These are phyloP conservation scores for Globisporangium spinosum DNA, from an alignment of 352 stramenopile species.

Conservation along the genomic window DNA sequence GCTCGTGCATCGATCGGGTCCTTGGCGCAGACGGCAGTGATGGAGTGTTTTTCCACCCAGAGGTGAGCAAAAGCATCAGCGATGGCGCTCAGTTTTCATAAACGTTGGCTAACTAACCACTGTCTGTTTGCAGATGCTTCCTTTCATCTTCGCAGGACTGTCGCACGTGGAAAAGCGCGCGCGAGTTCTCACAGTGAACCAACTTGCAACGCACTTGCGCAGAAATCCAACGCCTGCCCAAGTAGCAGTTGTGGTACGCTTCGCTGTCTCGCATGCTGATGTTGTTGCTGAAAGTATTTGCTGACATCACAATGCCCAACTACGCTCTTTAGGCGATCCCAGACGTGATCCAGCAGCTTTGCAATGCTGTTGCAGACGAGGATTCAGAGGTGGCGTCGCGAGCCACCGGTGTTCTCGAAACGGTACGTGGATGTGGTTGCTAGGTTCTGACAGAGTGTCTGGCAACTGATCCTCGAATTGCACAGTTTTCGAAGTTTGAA, in stretches of 20 bases:
- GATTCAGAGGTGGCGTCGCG: conserved; percentile 69
- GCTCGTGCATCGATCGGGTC: conserved; percentile 75
- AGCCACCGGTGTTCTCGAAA: conserved; percentile 53
- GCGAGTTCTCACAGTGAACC: conserved; percentile 60
- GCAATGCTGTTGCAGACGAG: conserved; percentile 55
- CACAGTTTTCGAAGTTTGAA: conserved; percentile 41
- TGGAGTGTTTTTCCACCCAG: conserved; percentile 66
- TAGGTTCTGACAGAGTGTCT: neutral
- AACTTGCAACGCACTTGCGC: conserved; percentile 64
- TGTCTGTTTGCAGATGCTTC: conserved; percentile 43
- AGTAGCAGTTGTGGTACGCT: conserved; percentile 45
- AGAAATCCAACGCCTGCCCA: conserved; percentile 46
- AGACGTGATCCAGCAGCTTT: conserved; percentile 53
- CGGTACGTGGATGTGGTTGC: conserved; percentile 25
- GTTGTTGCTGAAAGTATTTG: neutral
- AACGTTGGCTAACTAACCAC: neutral
- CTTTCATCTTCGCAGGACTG: conserved; percentile 70
- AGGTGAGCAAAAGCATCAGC: conserved; percentile 23
- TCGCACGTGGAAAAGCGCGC: conserved; percentile 56
- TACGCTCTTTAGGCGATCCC: conserved; percentile 35
- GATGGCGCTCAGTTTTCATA: neutral
- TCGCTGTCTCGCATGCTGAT: neutral
- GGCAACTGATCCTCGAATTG: neutral
- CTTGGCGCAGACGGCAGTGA: conserved; percentile 48
- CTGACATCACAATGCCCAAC: neutral